Conservation (phyloP, 129 eudicot genomes). For the Artemisia tridentata region DNA sequence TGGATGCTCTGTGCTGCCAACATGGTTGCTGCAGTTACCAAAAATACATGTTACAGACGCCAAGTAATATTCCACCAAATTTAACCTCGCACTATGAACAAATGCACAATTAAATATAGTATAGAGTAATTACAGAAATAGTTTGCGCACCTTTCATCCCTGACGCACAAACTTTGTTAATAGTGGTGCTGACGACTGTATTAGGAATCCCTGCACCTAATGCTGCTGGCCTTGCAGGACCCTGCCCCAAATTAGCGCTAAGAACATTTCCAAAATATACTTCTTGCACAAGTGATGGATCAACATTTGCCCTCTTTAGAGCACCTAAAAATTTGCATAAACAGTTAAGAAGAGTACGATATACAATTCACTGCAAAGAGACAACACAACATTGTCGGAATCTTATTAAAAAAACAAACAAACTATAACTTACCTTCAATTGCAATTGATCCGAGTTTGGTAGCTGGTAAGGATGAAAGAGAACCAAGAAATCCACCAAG, state of each 20-base stretch:
- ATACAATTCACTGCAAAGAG: not conserved
- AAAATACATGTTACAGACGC: slow-evolving; percentile 15
- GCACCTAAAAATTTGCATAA: slow-evolving; percentile 55
- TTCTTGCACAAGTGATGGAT: slow-evolving; percentile 93
- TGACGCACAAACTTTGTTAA: slow-evolving; percentile 95
- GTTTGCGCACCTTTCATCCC: no score
- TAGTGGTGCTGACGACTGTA: slow-evolving; percentile 72
- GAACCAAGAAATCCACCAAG: no score
- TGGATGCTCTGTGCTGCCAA: slow-evolving; percentile 95
- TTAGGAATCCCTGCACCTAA: slow-evolving; percentile 87
- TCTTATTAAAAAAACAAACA: not conserved
- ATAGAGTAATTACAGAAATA: not conserved
- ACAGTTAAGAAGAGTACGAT: slow-evolving; percentile 3
- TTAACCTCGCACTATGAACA: not conserved
- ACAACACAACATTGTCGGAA: not conserved
- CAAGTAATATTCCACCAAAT: not conserved
- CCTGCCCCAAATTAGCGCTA: slow-evolving; percentile 90
- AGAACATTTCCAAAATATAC: slow-evolving; percentile 98
- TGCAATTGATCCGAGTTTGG: no score
- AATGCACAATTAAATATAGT: slow-evolving; percentile 3
- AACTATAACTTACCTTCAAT: slow-evolving; percentile 40
- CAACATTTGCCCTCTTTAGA: slow-evolving; percentile 73
- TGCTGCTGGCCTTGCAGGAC: no score
- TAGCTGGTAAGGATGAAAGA: no score
- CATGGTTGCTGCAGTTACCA: slow-evolving; percentile 77